Evolutionary conservation across 2,329 filamentous ascomycete genomes (phyloP), one percentile per base, ranked within the genome.

Genomic region (Xylaria sp.): DNA sequence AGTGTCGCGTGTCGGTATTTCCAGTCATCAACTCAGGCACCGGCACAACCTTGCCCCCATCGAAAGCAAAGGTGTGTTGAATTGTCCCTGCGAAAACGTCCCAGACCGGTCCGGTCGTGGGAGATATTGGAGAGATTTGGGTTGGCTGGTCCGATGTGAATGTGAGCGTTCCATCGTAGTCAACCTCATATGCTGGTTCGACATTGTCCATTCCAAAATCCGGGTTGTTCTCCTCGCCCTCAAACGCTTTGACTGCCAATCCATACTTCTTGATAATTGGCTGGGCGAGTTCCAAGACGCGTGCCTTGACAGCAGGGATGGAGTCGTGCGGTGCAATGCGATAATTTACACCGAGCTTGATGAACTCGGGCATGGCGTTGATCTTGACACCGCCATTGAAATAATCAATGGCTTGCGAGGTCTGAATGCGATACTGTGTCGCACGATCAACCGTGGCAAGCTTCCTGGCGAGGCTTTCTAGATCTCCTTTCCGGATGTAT

Each of bases 351-450:
- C 78, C 75, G 0, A 80, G 76, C 2, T 72, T 76, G 50, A 82
- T 77, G 50, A 78, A 78, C 69, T 84, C 82, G 0, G 82, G 82
- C 46, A 85, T 75, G 2, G 82, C 82, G 59, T 85, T 85, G 63
- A 80, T 79, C 68, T 85, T 85, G 49, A 83, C 78, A 8, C 82
- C 82, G 23, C 81, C 82, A 39, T 71, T 69, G 66, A 84, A 78
- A 39, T 82, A 71, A 66, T 84, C 82, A 0, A 81, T 77, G 0
- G 82, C 79, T 70, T 84, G 81, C 0, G 80, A 82, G 2, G 82
- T 84, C 65, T 84, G 81, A 69, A 84, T 76, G 0, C 81, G 76
- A 63, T 82, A 84, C 37, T 81, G 76, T 18, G 78, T 76, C 1
- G 71, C 67, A 1, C 72, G 66, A 57, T 74, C 72, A 19, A 72